A percentile compares a stretch with the other conserved stretches of the same genome.
Conservation (phyloP, 2,329 filamentous ascomycete species). For the Chaetomium strumarium region DNA sequence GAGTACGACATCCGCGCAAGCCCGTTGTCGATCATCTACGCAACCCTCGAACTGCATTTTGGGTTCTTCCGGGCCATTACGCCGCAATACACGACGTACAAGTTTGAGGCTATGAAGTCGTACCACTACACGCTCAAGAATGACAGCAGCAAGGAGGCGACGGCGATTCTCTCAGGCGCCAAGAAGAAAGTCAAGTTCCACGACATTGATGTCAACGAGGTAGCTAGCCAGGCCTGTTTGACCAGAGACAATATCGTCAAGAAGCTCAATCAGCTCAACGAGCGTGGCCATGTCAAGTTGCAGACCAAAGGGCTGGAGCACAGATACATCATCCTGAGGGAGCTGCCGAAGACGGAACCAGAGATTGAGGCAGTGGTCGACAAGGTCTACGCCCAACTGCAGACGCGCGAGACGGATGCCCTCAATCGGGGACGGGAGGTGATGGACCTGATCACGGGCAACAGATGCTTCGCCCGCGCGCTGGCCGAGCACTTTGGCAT, state of each 20-base stretch:
- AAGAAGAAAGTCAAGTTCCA: conserved; percentile 35
- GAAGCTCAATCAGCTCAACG: conserved; percentile 50
- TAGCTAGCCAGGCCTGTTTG: conserved; percentile 13
- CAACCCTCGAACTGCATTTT: conserved; percentile 55
- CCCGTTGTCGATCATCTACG: conserved; percentile 49
- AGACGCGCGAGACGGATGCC: conserved; percentile 47
- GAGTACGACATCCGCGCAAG: conserved; percentile 49
- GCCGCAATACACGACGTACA: conserved; percentile 52
- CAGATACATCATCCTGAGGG: conserved; percentile 45
- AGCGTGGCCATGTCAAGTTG: conserved; percentile 44
- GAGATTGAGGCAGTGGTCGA: conserved; percentile 42
- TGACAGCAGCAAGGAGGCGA: conserved; percentile 38
- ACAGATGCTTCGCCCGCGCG: conserved; percentile 44
- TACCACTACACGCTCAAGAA: conserved; percentile 30
- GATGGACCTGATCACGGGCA: conserved; percentile 46
- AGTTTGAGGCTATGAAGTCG: conserved; percentile 35
- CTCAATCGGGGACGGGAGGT: conserved; percentile 46
- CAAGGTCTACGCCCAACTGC: conserved; percentile 45
- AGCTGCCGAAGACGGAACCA: conserved; percentile 37
- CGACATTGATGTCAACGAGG: conserved; percentile 43
- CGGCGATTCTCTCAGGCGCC: conserved; percentile 38
- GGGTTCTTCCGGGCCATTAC: conserved; percentile 50
- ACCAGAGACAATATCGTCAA: conserved; percentile 44
- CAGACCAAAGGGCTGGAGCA: conserved; percentile 47
- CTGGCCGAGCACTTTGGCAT: conserved; percentile 56